Conservation (phyloP, 768 basidiomycete species). For the Lentinula detonsa region DNA sequence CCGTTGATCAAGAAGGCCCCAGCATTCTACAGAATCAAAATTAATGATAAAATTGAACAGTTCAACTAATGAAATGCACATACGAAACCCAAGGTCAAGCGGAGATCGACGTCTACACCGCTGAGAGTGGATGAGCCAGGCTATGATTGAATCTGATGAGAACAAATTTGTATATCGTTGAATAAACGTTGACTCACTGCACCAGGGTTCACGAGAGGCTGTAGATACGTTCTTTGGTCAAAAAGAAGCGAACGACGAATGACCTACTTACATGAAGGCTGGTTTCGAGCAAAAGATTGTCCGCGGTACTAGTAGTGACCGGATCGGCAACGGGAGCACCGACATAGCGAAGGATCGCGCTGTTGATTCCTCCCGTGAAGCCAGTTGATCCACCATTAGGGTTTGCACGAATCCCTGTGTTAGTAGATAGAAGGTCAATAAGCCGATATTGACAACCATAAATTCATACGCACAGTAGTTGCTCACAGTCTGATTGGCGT, state of each 20-base stretch:
- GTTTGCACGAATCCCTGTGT: slow-evolving; percentile 28
- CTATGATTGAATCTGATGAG: not conserved
- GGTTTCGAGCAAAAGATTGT: not conserved
- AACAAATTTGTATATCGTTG: not conserved
- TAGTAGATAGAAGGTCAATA: not conserved
- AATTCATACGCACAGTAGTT: slow-evolving; percentile 35
- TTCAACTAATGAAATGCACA: not conserved
- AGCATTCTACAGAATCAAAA: not conserved
- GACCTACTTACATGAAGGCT: not conserved
- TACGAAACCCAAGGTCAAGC: not conserved
- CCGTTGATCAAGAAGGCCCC: not conserved
- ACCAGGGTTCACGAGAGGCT: not conserved
- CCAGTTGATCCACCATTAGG: slow-evolving; percentile 19
- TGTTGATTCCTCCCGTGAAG: slow-evolving; percentile 34
- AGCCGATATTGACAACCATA: not conserved
- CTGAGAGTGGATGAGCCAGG: not conserved
- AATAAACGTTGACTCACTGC: not conserved
- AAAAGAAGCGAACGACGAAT: not conserved
- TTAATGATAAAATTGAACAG: not conserved
- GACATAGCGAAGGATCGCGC: slow-evolving; percentile 45
- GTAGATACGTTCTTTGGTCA: not conserved
- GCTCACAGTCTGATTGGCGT: slow-evolving; percentile 35
- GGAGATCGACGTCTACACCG: not conserved
- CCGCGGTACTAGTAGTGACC: not conserved
- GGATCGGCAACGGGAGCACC: slow-evolving; percentile 25